Conservation (phyloP, 768 basidiomycete genomes). For the Tulasnella sp. region DNA sequence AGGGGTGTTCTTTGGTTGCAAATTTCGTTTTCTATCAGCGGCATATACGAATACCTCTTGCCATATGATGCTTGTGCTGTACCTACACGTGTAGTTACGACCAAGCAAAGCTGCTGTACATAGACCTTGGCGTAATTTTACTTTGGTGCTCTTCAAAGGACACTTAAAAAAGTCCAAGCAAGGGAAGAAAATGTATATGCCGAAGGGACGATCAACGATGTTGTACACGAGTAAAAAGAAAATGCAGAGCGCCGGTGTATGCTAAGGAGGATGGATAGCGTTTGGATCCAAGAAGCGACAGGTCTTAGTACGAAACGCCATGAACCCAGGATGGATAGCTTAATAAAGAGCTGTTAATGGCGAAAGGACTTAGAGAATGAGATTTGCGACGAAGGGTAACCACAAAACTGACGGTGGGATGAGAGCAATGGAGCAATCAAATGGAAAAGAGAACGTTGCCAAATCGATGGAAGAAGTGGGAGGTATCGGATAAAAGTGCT, state of each 20-base stretch:
- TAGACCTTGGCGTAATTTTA: neutral
- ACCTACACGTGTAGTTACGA: neutral
- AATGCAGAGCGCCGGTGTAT: neutral
- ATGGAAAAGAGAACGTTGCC: neutral
- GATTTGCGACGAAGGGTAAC: neutral
- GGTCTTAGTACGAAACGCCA: neutral
- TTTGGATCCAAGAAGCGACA: neutral
- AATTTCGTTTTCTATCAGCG: neutral
- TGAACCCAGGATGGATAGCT: neutral
- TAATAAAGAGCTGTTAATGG: neutral
- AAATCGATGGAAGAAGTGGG: conserved; percentile 12
- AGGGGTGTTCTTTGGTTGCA: neutral
- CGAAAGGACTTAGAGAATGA: neutral
- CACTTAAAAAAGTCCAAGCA: neutral
- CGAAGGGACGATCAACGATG: neutral
- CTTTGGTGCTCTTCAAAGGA: neutral
- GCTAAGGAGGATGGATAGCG: neutral
- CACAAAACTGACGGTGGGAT: neutral
- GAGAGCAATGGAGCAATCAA: neutral
- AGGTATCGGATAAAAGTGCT: neutral
- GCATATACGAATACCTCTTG: no score
- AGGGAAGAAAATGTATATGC: neutral
- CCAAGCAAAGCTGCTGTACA: neutral
- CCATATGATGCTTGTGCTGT: neutral
- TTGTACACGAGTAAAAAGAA: neutral